Base-by-base conservation (phyloP, 805 yeast genomes). In the Dipodascus albidus region DNA sequence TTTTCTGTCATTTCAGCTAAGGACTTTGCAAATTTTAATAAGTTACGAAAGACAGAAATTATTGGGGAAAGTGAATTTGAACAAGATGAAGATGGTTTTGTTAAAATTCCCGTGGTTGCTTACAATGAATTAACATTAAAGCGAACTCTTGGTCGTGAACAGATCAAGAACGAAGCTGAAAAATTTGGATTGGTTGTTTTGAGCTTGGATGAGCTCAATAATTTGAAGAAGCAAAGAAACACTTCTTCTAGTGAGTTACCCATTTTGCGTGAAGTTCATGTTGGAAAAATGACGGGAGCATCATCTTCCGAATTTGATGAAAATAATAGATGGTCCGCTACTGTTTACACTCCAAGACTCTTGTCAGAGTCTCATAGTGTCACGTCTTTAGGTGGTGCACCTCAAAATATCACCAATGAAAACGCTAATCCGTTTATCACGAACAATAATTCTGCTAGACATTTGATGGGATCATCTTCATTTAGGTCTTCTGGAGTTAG, bases 131-230 rank as follows among this genome's bases (percentile, higher is more conserved):
- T 56, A 1, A 47, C 52, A 8, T 53, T 57, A 4, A 42, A 48
- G 6, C 51, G 48, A 23, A 48, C 59, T 3, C 49, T 50, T 15
- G 20, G 19, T 14, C 38, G 33, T 9, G 63, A 57, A 49, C 63
- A 66, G 22, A 54, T 83, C 11, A 60, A 64, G 4, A 62, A 58
- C 0, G 67, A 67, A 3, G 85, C 83, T 2, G 71, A 67, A 51
- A 61, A 68, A 14, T 63, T 70, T 51, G 83, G 82, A 2, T 60
- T 76, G 50, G 61, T 83, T 58, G 73, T 80, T 51, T 72, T 85
- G 44, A 86, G 91, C 1, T 73, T 72, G 70, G 22, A 58, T 66
- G 55, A 70, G 80, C 53, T 83, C 89, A 0, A 74, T 77, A 62
- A 82, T 81, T 4, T 82, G 88, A 0, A 69, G 81, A 22, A 27